Base-by-base conservation (phyloP, 2,329 filamentous ascomycete species). In the Diaporthe australafricana region DNA sequence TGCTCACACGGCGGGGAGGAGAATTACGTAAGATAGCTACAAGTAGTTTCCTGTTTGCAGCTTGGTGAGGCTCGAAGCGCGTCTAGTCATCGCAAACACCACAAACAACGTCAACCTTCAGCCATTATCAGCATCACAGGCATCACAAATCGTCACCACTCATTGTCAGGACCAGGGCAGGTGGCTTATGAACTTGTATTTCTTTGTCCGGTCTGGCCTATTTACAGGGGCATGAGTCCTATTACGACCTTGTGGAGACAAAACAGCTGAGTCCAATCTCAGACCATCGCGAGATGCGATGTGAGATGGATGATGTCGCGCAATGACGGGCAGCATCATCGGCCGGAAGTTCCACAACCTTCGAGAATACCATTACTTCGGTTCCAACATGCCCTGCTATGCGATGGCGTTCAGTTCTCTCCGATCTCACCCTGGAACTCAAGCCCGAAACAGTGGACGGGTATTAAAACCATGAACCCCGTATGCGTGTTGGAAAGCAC, bases 121-220 rank as follows among this genome's bases (percentile, higher is more conserved):
- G 2, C n/a, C 12, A 17, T 56, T 27, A 16, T 17, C 40, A 20
- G 14, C 65, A 32, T 30, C 50, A 68, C 38, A 14, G 7, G 17
- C 40, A 22, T 35, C 65, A 63, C 30, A n/a, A 11, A 48, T 35
- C 12, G 1, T 12, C 27, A 63, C 14, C 20, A 38, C 4, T 32
- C 27, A 48, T 20, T 7, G 22, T 17, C 40, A 63, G 17, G 27
- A 48, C n/a, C 60, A 56, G 14, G 27, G 27, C 20, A 38, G 17
- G 8, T 48, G 65, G 12, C 30, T 60, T n/a, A 20, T 56, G 16
- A 45, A 60, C n/a, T 69, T 35, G 17, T 30, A 12, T 50, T 69
- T 38, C 30, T 73, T 69, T 72, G 57, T 72, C 27, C 32, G 57
- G 65, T 70, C 72, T 69, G 50, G 70, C 70, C 50, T 73, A 73